These are phyloP conservation scores for Ganoderma lucidum DNA, from an alignment of 1,284 basidiomycete species.

Conservation along the genomic window DNA sequence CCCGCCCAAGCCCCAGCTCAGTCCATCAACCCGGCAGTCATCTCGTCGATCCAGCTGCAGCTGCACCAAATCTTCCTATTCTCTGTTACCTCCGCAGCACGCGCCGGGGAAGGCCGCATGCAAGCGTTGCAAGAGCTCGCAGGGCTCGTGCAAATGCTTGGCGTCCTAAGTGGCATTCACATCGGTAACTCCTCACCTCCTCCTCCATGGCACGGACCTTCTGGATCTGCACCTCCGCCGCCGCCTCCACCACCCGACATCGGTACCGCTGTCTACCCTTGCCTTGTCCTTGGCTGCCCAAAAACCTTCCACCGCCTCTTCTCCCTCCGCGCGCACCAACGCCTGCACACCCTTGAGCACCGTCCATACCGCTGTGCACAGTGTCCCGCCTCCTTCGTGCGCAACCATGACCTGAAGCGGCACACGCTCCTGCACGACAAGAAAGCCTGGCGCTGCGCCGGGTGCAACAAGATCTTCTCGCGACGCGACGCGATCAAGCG, in stretches of 20 bases:
- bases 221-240: conserved; percentile 35
- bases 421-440: conserved; percentile 73
- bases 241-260: conserved; percentile 54
- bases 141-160: conserved; percentile 78
- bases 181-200: conserved; percentile 56
- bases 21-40: conserved; percentile 59
- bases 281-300: conserved; percentile 63
- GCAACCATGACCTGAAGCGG: conserved; percentile 80
- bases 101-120: conserved; percentile 57
- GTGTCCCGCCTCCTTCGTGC: conserved; percentile 76
- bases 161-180: conserved; percentile 75
- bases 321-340: conserved; percentile 72
- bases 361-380: conserved; percentile 67
- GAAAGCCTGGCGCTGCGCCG: conserved; percentile 73
- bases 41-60: conserved; percentile 70
- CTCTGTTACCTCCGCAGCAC: conserved; percentile 69
- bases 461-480: conserved; percentile 76
- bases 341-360: conserved; percentile 61
- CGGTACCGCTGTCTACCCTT: conserved; percentile 79
- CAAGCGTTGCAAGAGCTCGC: conserved; percentile 72
- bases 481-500: conserved; percentile 79
- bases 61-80: conserved; percentile 81
- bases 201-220: conserved; percentile 36
- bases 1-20: conserved; percentile 42
- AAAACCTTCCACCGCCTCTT: conserved; percentile 74